Percentiles rank a stretch among this genome's conserved stretches.
These are phyloP conservation scores for Cutaneotrichosporon cyanovorans DNA, from an alignment of 1,284 basidiomycete species.

Conservation along the genomic window DNA sequence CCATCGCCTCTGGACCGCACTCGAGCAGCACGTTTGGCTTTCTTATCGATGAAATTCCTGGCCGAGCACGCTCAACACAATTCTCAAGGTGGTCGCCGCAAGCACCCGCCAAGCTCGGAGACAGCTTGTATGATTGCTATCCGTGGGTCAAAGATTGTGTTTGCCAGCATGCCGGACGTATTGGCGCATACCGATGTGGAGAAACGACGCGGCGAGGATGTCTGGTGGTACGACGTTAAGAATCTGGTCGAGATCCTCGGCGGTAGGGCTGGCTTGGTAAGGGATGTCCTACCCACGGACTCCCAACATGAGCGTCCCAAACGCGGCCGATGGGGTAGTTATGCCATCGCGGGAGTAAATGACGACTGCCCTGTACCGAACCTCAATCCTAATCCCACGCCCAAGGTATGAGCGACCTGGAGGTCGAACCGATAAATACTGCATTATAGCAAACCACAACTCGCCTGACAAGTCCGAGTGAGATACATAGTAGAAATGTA, in stretches of 20 bases:
- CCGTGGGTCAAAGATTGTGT: slow-evolving; percentile 67
- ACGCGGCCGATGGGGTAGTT: too few relatives aligned
- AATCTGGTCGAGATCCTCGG: slow-evolving; percentile 63
- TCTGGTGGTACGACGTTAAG: slow-evolving; percentile 73
- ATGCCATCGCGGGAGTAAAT: too few relatives aligned
- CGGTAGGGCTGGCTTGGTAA: slow-evolving; percentile 36
- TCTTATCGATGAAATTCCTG: slow-evolving; percentile 90
- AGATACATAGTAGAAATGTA: too few relatives aligned
- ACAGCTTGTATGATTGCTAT: slow-evolving; percentile 88
- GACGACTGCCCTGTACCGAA: too few relatives aligned
- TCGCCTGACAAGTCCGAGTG: too few relatives aligned
- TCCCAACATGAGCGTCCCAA: too few relatives aligned
- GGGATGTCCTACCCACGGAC: background rate
- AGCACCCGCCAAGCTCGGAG: slow-evolving; percentile 26
- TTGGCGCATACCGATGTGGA: slow-evolving; percentile 79
- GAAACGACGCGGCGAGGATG: slow-evolving; percentile 69
- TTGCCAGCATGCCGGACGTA: slow-evolving; percentile 79
- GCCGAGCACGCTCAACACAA: slow-evolving; percentile 62
- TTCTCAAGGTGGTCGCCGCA: slow-evolving; percentile 24
- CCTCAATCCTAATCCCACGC: too few relatives aligned
- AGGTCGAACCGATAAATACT: too few relatives aligned
- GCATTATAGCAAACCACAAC: too few relatives aligned
- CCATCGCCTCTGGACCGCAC: slow-evolving; percentile 91
- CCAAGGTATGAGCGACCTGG: too few relatives aligned
- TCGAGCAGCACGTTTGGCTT: slow-evolving; percentile 80